Evolutionary conservation across 2,329 filamentous ascomycete species (phyloP).

Genomic region (Penicillium frequentans): DNA sequence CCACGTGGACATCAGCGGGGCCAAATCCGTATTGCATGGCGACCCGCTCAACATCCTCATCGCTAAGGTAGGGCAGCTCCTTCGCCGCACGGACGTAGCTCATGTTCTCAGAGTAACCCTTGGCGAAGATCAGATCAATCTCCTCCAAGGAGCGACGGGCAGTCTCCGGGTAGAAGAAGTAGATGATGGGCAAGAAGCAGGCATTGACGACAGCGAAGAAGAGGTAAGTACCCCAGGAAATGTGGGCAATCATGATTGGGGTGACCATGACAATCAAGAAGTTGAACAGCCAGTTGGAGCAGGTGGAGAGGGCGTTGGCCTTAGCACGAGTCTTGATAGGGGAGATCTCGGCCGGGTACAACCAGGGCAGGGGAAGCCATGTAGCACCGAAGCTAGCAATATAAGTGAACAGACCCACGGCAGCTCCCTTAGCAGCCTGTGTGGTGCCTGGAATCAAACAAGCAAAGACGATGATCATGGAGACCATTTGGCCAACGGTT

Average conservation of each 20-base stretch:
- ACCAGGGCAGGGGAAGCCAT: slow-evolving; percentile 64
- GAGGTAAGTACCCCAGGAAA: slow-evolving; percentile 45
- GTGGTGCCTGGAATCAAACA: slow-evolving; percentile 35
- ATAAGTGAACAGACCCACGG: slow-evolving; percentile 67
- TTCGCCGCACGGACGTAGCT: slow-evolving; percentile 36
- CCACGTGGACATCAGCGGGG: slow-evolving; percentile 9
- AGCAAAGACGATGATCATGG: slow-evolving; percentile 42
- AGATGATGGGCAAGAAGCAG: slow-evolving; percentile 53
- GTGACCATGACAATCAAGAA: slow-evolving; percentile 56
- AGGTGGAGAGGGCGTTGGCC: slow-evolving; percentile 56
- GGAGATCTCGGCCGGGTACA: slow-evolving; percentile 52
- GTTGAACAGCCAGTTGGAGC: slow-evolving; percentile 58
- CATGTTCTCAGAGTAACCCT: slow-evolving; percentile 44
- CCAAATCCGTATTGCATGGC: slow-evolving; percentile 33
- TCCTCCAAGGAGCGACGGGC: slow-evolving; percentile 45
- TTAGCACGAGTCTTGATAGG: slow-evolving; percentile 57
- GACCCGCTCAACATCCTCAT: slow-evolving; percentile 36
- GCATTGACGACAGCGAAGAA: slow-evolving; percentile 45
- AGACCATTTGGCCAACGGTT: slow-evolving; percentile 37
- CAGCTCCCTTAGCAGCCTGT: slow-evolving; percentile 35
- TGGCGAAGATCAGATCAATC: slow-evolving; percentile 46
- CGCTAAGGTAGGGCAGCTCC: slow-evolving; percentile 33
- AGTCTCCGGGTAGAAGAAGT: slow-evolving; percentile 57
- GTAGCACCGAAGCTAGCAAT: slow-evolving; percentile 68
- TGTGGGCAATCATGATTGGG: slow-evolving; percentile 40